Evolutionary conservation across 352 stramenopile species (phyloP), one percentile per base, ranked within the genome.

Genomic region (Pythium periplocum): DNA sequence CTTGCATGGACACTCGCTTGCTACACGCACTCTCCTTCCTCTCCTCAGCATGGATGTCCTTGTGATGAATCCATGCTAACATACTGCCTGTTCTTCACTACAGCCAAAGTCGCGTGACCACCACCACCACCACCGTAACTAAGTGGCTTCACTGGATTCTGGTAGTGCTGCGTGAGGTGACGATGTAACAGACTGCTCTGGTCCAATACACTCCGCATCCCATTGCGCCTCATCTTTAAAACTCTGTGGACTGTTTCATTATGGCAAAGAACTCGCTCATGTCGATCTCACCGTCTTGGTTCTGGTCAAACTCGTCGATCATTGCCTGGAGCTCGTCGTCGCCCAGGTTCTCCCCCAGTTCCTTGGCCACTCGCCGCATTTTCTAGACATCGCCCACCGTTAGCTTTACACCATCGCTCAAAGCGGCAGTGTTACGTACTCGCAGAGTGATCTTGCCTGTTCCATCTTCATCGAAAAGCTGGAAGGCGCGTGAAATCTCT

Each of bases 241-340:
- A 89, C 54, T 89, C 77, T 30, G 73, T 87, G 3, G 78, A 90
- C 54, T 93, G 78, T 59, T 91, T 94, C 82, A 94, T 94, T 55
- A 91, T 92, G 48, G 76, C 66, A 45, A 92, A 87, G 59, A 98
- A 98, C 65, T 98, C 92, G 46, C 93, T 77, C 44, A 83, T 63
- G 53, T 79, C 83, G 57, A 98, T 97, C 58, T 91, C 82, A 44
- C 90, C 92, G 62, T 98, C 90, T 55, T 96, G 82, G 59, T 97
- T 93, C 46, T 94, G 74, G 55, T 98, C 91, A 48, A 98, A 98
- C 71, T 98, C 90, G 48, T 98, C 90, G 54, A 98, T 97, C 93
- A 98, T 98, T 3, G 88, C 90, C 71, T 96, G 62, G 2, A 93
- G 64, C 67, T 98, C 92, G 49, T 96, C 85, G 53, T 98, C 91